Percentiles rank a stretch among this genome's conserved stretches.
Evolutionary conservation across 805 yeast genomes (phyloP).

Genomic region (Hanseniaspora singularis): DNA sequence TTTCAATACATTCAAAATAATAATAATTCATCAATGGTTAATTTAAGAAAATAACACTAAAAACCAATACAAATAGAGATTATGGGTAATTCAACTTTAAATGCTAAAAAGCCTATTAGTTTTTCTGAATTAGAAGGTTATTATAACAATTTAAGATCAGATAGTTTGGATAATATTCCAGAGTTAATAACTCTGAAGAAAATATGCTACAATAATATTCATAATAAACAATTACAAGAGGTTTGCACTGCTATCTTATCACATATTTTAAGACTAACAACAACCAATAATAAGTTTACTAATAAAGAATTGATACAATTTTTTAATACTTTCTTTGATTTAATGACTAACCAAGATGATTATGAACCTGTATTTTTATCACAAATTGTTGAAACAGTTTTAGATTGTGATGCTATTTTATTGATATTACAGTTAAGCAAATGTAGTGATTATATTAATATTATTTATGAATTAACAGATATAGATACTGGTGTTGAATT

Average conservation of each 20-base stretch:
- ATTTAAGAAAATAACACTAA: too few species aligned
- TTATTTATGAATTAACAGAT: neutral
- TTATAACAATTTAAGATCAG: too few species aligned
- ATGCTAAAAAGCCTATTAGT: too few species aligned
- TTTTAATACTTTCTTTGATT: neutral
- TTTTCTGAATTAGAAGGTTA: too few species aligned
- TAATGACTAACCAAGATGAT: neutral
- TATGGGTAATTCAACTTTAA: too few species aligned
- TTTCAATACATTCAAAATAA: too few species aligned
- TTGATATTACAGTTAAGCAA: slow-evolving; percentile 4
- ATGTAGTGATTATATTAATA: neutral
- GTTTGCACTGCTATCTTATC: slow-evolving; percentile 4
- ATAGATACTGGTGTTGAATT: slow-evolving; percentile 2
- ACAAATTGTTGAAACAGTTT: neutral
- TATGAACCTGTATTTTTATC: too few species aligned
- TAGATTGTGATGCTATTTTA: slow-evolving; percentile 13
- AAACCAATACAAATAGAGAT: too few species aligned
- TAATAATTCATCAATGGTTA: too few species aligned
- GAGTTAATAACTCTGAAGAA: too few species aligned
- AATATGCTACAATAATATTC: neutral
- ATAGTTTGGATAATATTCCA: too few species aligned
- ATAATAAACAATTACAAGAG: neutral
- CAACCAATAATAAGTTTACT: slow-evolving; percentile 2
- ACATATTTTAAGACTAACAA: slow-evolving; percentile 4
- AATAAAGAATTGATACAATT: slow-evolving; percentile 3